These are phyloP conservation scores for Narthecium ossifragum DNA, from an alignment of 106 monocot genomes.

Conservation along the genomic window DNA sequence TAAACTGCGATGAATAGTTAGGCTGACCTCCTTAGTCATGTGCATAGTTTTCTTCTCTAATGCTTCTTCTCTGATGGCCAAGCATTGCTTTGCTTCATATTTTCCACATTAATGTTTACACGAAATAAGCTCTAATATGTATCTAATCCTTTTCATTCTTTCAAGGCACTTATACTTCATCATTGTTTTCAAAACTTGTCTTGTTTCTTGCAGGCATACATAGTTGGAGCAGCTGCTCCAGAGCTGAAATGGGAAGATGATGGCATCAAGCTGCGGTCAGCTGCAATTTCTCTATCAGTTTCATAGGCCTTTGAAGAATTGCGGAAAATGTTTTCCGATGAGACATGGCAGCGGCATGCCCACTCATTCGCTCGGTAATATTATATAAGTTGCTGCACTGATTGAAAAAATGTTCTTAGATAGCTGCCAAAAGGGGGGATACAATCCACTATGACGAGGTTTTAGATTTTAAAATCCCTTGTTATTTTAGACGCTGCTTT, in stretches of 20 bases:
- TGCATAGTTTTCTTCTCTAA: background rate
- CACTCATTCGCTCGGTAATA: background rate
- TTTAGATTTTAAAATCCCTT: background rate
- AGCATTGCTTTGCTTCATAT: background rate
- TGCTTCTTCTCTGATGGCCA: no score
- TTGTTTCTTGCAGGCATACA: conserved; percentile 42
- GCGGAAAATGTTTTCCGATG: background rate
- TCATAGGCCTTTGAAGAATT: conserved; percentile 7
- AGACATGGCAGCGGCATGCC: background rate
- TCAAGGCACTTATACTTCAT: conserved; percentile 1
- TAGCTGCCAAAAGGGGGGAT: no score
- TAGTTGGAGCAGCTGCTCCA: conserved; percentile 83
- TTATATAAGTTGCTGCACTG: background rate
- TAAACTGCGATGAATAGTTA: no score
- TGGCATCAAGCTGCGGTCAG: conserved; percentile 78
- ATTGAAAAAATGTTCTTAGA: no score
- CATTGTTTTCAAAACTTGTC: background rate
- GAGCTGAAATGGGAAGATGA: conserved; percentile 81
- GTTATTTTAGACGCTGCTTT: background rate
- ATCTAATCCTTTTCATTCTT: background rate
- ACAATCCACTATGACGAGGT: background rate
- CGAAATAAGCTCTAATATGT: background rate
- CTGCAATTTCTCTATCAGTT: conserved; percentile 84
- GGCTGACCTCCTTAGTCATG: background rate
- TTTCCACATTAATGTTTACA: background rate